Evolutionary conservation across 2,329 filamentous ascomycete species (phyloP), one percentile per base, ranked within the genome.

Genomic region (Chrysosporium keratinophilum): DNA sequence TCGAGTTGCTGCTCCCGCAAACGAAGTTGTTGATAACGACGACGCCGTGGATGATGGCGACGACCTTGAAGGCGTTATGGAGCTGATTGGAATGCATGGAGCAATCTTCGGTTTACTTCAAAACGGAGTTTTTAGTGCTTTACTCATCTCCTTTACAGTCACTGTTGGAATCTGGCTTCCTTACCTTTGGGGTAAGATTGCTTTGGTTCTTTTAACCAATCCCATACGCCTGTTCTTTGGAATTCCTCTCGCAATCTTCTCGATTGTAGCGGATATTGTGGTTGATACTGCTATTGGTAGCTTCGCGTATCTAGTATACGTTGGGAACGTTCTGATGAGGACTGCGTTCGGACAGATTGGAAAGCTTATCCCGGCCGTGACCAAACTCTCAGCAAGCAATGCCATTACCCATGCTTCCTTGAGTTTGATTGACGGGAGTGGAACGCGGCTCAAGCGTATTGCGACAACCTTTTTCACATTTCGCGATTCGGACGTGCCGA

Each of bases 41-140:
- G 75, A 78, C 59, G 74, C 70, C n/a, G 67, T 73, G 14, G 75
- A 77, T 42, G 86, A 96, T 60, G 87, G 87, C 9, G 93, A 98
- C 69, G 93, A 98, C 64, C 82, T 98, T 14, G 93, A 98, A 66
- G 93, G 93, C 0, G 87, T 98, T 50, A 83, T 98, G 75, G 93
- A 98, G 67, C 80, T 98, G 14, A 85, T 98, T 56, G 93, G 93
- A 37, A 94, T 98, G 86, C 88, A 94, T 64, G 93, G 93, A 0
- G 93, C 93, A 0, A 77, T 98, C 2, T 84, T 85, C 12, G 89
- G 88, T 2, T 78, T 98, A 5, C 82, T 97, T 60, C 93, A 98
- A 64, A 98, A 98, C 61, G 89, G 87, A 53, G 83, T 96, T 14
- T 98, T 98, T 69, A 95, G 91, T 66, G 85, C 87, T 6, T 84